A percentile compares a stretch with the other conserved stretches of the same genome.
phyloP scores from a whole-genome alignment of 768 basidiomycete species.

The Boletus sp. region DNA sequence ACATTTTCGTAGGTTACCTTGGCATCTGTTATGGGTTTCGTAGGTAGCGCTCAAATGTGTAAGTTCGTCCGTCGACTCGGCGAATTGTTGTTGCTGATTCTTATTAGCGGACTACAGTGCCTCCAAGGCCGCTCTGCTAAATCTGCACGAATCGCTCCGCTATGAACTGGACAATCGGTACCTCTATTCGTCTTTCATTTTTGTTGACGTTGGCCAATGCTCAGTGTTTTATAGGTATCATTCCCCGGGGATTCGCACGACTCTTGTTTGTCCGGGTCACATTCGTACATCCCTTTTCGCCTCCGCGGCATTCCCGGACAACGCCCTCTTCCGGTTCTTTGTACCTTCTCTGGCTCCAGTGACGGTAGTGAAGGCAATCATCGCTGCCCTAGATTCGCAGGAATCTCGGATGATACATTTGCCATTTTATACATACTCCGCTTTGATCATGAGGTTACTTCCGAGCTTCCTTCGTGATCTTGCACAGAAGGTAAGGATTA shows the following conservation, averaged over 20 bases:
- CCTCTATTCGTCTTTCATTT: conserved; percentile 5
- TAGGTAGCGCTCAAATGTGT: conserved; percentile 77
- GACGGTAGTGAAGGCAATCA: conserved; percentile 74
- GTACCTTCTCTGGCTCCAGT: conserved; percentile 72
- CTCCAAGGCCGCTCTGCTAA: conserved; percentile 86
- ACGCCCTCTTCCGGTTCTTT: conserved; percentile 62
- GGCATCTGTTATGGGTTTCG: conserved; percentile 68
- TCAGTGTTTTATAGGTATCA: conserved; percentile 48
- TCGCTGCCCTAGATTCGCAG: conserved; percentile 76
- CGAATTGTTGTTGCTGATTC: conserved; percentile 6
- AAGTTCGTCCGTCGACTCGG: conserved; percentile 27
- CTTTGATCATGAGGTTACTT: conserved; percentile 51
- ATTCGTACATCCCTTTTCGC: conserved; percentile 78
- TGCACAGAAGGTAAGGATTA: conserved; percentile 60
- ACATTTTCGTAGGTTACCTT: conserved; percentile 59
- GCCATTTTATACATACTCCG: conserved; percentile 69
- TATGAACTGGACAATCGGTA: conserved; percentile 84
- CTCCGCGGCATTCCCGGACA: conserved; percentile 46
- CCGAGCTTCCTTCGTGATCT: conserved; percentile 77
- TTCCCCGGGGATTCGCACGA: conserved; percentile 79
- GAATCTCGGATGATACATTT: conserved; percentile 67
- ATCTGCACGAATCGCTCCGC: conserved; percentile 79
- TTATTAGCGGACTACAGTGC: conserved; percentile 80
- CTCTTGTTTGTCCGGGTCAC: conserved; percentile 79
- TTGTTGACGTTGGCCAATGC: neutral